These are phyloP conservation scores for Aspergillus proliferans DNA, from an alignment of 2,329 filamentous ascomycete species.

Conservation along the genomic window DNA sequence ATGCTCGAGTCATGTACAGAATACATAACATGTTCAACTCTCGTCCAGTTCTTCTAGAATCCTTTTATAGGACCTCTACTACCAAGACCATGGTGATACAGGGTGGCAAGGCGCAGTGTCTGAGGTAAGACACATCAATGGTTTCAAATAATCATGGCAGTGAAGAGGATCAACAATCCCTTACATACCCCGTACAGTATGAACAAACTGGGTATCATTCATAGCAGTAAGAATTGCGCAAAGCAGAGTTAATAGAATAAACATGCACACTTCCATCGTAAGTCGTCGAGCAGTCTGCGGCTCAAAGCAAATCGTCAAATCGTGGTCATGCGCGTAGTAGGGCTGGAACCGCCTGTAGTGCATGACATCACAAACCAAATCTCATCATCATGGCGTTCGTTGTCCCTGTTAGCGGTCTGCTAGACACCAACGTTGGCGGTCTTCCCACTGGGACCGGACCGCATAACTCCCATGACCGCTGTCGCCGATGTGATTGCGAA, in stretches of 20 bases:
- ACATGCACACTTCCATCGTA: too few species aligned
- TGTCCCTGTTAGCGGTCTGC: background rate
- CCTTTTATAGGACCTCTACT: background rate
- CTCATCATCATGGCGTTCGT: background rate
- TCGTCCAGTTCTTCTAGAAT: too few species aligned
- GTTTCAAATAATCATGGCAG: background rate
- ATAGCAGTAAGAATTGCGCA: background rate
- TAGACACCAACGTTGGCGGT: slow-evolving; percentile 13
- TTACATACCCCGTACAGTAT: background rate
- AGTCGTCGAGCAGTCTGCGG: background rate
- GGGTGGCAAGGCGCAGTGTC: too few species aligned
- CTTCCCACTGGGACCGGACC: slow-evolving; percentile 28
- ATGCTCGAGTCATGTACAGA: too few species aligned
- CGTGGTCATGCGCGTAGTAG: background rate
- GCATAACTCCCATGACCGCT: slow-evolving; percentile 43
- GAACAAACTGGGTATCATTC: background rate
- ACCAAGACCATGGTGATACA: too few species aligned
- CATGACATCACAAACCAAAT: background rate
- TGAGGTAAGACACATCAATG: background rate
- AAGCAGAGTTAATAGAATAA: background rate
- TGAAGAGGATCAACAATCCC: background rate
- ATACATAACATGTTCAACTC: too few species aligned
- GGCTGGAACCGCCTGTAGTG: background rate
- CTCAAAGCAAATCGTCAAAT: background rate
- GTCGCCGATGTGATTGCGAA: slow-evolving; percentile 48